Base-by-base conservation (phyloP, 2,329 filamentous ascomycete species). In the Monosporascus sp. region DNA sequence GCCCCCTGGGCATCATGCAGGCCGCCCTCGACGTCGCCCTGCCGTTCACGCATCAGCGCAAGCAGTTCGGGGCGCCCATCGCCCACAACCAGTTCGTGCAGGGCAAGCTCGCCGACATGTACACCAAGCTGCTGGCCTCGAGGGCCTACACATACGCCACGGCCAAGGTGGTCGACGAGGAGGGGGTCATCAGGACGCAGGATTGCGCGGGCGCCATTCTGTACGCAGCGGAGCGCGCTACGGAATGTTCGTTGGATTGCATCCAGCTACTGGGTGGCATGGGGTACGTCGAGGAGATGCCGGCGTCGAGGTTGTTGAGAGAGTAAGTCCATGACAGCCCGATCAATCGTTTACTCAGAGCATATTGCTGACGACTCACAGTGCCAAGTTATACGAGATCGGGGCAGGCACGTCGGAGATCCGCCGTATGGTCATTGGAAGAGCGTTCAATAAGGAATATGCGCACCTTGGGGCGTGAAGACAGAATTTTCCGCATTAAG, bases 351-450 rank as follows among this genome's bases (percentile, higher is more conserved):
- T 43, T 8, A 18, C 35, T n/a, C 48, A 17, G 49, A 35, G 7
- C 39, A 22, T 18, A 9, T 48, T 57, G 49, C 68, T 72, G 67
- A 74, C 63, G 52, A 15, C 48, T n/a, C 43, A 35, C 57, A 84
- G 81, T 71, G 82, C 83, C 37, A 86, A 87, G 69, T 70, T 99
- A 55, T 99, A 99, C 70, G 94, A 97, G 74, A 97, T 99, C 68
- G 94, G 94, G 1, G 94, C 94, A 5, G 94, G 94, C 6, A 97
- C 94, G 3, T 96, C 90, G 55, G 94, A 99, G 74, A 87, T 99
- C 49, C 80, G 94, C 60, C 80, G 92, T 59, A 95, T 97, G 84
- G 90, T 99, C 5, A 96, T 99, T 66, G 93, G 94, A 27, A 79
- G 92, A 59, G 88, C 85, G 1, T 97, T 96, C 62, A 96, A 96